Conservation (phyloP, 2,329 filamentous ascomycete genomes). For the Hypoxylon sp. region DNA sequence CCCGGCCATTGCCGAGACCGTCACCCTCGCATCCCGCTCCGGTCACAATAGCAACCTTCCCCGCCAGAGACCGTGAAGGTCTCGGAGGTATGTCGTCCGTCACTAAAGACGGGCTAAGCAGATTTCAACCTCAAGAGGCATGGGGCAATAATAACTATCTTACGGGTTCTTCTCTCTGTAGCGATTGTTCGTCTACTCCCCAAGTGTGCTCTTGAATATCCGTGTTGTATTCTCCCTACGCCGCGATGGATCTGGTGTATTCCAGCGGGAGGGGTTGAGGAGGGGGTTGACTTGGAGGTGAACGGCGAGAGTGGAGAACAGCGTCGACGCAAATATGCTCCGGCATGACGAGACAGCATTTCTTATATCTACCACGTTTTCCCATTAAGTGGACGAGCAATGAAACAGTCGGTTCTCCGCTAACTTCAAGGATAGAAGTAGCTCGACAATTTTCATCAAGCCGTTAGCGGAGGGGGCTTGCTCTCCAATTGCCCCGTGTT, state of each 20-base stretch:
- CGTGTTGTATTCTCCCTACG: not conserved
- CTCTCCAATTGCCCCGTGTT: not conserved
- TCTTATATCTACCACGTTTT: not conserved
- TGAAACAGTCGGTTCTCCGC: no score
- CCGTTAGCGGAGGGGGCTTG: not conserved
- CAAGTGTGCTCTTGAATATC: not conserved
- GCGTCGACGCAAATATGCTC: not conserved
- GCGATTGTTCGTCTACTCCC: conserved; percentile 1
- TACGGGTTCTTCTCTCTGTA: conserved; percentile 29
- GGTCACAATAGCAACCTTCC: conserved; percentile 66
- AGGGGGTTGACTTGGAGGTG: conserved; percentile 12
- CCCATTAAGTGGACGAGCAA: not conserved
- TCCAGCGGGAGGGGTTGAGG: conserved; percentile 18
- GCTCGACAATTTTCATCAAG: not conserved
- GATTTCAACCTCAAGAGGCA: no score
- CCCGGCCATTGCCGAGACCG: conserved; percentile 71
- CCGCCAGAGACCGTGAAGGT: conserved; percentile 55
- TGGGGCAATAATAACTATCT: no score
- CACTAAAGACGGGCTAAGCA: no score
- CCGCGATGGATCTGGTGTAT: not conserved
- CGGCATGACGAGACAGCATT: not conserved
- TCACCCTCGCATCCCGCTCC: conserved; percentile 68
- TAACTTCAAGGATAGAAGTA: no score
- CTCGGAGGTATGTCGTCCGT: conserved; percentile 26
- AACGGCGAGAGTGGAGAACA: conserved; percentile 4